Percentiles rank a stretch among this genome's conserved stretches.
Conservation (phyloP, 2,329 filamentous ascomycete species). For the Penicillium griseofulvum region DNA sequence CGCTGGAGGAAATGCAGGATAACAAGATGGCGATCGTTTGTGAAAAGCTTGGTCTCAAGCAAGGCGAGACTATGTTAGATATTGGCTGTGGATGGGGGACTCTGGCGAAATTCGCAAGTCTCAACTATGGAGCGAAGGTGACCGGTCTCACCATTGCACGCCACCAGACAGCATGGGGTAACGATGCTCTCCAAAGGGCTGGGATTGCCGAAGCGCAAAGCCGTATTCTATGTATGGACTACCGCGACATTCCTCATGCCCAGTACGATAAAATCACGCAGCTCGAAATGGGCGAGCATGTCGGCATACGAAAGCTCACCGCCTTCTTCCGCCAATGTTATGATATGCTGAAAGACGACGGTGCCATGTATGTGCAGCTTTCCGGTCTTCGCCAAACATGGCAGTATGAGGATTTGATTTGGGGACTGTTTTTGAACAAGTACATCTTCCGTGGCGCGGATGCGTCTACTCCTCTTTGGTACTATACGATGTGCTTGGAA, state of each 20-base stretch:
- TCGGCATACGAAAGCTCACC: conserved; percentile 77
- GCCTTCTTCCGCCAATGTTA: conserved; percentile 75
- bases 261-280: conserved; percentile 85
- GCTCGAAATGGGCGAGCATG: conserved; percentile 92
- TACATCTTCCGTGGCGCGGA: conserved; percentile 92
- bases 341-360: conserved; percentile 88
- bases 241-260: conserved; percentile 80
- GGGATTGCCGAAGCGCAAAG: conserved; percentile 77
- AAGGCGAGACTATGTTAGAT: conserved; percentile 75
- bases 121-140: conserved; percentile 69
- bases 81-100: conserved; percentile 94
- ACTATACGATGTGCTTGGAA: conserved; percentile 73
- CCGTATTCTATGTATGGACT: conserved; percentile 85
- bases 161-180: conserved; percentile 90
- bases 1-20: conserved; percentile 57
- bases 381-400: conserved; percentile 80
- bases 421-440: conserved; percentile 96
- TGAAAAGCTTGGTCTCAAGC: conserved; percentile 78
- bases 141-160: conserved; percentile 79
- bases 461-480: conserved; percentile 80
- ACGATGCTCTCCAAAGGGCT: conserved; percentile 71
- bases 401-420: conserved; percentile 91
- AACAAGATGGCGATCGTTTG: conserved; percentile 88
- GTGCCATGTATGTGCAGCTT: conserved; percentile 83
- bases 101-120: conserved; percentile 77